Conservation (phyloP, 2,329 filamentous ascomycete genomes). For the Monilinia laxa region DNA sequence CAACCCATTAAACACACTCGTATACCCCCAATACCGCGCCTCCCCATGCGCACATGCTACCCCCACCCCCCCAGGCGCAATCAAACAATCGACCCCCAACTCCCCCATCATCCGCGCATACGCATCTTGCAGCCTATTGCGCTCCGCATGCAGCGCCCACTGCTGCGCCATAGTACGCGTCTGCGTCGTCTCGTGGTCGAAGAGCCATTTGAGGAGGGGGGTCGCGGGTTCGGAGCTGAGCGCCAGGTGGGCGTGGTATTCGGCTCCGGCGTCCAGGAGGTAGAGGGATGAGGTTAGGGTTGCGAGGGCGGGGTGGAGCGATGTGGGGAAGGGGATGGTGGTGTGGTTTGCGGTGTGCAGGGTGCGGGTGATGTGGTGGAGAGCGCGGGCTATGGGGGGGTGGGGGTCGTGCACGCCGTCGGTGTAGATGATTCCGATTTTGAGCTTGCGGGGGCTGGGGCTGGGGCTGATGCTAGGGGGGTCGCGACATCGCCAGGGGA, state of each 20-base stretch:
- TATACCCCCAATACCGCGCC: conserved; percentile 28
- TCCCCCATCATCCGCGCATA: conserved; percentile 31
- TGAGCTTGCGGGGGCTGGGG: conserved; percentile 31
- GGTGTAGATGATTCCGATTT: conserved; percentile 40
- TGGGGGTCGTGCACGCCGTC: conserved; percentile 30
- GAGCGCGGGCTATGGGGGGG: conserved; percentile 20
- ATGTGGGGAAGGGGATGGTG: not conserved
- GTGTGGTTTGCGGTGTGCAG: not conserved
- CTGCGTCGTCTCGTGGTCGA: not conserved
- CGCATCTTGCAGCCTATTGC: conserved; percentile 40
- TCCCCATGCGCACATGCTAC: conserved; percentile 23
- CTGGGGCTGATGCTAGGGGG: too few relatives aligned
- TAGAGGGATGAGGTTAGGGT: not conserved
- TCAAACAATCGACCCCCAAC: conserved; percentile 24
- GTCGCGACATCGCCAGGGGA: conserved; percentile 46
- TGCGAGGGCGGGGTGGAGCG: not conserved
- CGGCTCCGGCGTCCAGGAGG: conserved; percentile 29
- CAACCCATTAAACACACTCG: conserved; percentile 24
- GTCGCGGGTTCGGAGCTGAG: conserved; percentile 26
- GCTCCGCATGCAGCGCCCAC: conserved; percentile 18
- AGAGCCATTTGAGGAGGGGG: conserved; percentile 32
- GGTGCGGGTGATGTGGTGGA: too few relatives aligned
- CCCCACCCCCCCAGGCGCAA: conserved; percentile 21
- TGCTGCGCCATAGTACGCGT: not conserved
- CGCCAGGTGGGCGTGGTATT: conserved; percentile 25